These are phyloP conservation scores for Beverwykella pulmonaria DNA, from an alignment of 495 filamentous ascomycete genomes.

Conservation along the genomic window DNA sequence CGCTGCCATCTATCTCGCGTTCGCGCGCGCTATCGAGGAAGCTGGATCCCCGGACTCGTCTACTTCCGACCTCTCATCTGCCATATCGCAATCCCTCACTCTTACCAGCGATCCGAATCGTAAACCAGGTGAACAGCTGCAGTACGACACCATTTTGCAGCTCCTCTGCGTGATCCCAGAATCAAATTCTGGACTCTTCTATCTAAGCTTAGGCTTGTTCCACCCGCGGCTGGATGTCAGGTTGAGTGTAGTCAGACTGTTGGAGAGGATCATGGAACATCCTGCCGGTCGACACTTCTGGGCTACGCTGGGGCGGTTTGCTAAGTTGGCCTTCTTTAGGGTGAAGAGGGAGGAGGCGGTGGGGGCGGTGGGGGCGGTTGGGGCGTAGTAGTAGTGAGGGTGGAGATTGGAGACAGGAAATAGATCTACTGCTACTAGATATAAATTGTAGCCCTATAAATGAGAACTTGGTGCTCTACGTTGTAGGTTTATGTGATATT, in stretches of 20 bases:
- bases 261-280: slow-evolving; percentile 82
- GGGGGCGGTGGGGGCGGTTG: background rate
- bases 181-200: slow-evolving; percentile 87
- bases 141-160: slow-evolving; percentile 85
- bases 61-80: slow-evolving; percentile 18
- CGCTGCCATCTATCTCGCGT: slow-evolving; percentile 77
- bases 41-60: slow-evolving; percentile 30
- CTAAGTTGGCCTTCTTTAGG: slow-evolving; percentile 67
- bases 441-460: background rate
- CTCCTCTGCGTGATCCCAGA: slow-evolving; percentile 85
- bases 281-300: slow-evolving; percentile 94
- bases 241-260: slow-evolving; percentile 71
- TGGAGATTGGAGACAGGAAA: background rate
- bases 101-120: background rate
- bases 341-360: slow-evolving; percentile 45
- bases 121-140: slow-evolving; percentile 24
- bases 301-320: slow-evolving; percentile 80
- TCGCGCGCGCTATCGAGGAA: slow-evolving; percentile 72
- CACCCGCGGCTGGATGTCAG: slow-evolving; percentile 82
- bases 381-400: no score
- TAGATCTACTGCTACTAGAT: background rate
- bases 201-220: slow-evolving; percentile 88
- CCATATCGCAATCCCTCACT: slow-evolving; percentile 7
- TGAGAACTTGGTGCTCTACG: background rate
- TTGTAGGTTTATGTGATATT: background rate